Evolutionary conservation across 177 flowering plant species (phyloP).

Genomic region (Vitis hybrid): DNA sequence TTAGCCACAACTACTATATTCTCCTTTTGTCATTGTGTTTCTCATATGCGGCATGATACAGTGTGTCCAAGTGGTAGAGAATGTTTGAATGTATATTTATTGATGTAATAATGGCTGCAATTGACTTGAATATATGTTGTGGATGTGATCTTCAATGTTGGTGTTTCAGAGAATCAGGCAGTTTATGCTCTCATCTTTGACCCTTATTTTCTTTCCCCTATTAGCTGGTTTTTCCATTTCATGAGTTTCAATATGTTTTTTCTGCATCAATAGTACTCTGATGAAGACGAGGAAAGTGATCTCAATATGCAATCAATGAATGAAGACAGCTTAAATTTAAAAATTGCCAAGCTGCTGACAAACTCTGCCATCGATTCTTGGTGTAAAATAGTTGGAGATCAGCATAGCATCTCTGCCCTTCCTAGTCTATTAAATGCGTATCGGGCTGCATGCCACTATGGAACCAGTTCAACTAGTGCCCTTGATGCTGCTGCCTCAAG

Average conservation of each 20-base stretch:
- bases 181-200: neutral
- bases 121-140: neutral
- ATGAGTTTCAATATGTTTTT: neutral
- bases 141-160: neutral
- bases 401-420: constrained; percentile 50
- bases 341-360: constrained; percentile 37
- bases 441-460: constrained; percentile 76
- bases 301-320: constrained; percentile 19
- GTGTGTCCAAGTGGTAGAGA: no score
- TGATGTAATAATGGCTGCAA: no score
- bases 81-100: no score
- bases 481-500: constrained; percentile 21
- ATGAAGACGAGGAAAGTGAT: constrained; percentile 51
- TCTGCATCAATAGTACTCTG: constrained; percentile 47
- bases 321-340: constrained; percentile 20
- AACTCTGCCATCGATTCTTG: constrained; percentile 43
- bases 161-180: neutral
- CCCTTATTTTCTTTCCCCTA: neutral
- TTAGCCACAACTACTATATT: no score
- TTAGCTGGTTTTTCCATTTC: neutral
- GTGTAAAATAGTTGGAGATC: constrained; percentile 47
- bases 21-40: no score
- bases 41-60: no score
- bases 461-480: constrained; percentile 37
- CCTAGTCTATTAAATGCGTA: constrained; percentile 72